A percentile compares a stretch with the other conserved stretches of the same genome.
Conservation (phyloP, 164 flowering plant species). For the Taxillus chinensis region DNA sequence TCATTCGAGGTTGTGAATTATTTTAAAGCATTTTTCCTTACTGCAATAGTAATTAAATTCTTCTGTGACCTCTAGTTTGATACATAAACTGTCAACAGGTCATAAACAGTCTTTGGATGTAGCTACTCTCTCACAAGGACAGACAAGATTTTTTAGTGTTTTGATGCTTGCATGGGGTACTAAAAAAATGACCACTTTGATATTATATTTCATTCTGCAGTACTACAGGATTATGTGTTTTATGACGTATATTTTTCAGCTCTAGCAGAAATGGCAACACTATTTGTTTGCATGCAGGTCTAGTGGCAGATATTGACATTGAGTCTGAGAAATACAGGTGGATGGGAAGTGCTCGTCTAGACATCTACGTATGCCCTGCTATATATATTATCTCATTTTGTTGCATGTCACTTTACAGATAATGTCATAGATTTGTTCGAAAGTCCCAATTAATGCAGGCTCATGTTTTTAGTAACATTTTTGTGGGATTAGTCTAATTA, state of each 20-base stretch:
- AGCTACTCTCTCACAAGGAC: conserved; percentile 71
- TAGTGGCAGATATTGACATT: conserved; percentile 93
- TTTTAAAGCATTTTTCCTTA: not conserved
- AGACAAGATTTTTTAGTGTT: conserved; percentile 66
- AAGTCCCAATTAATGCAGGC: not conserved
- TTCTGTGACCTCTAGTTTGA: not conserved
- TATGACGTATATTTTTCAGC: not conserved
- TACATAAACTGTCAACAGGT: conserved; percentile 31
- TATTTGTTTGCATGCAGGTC: conserved; percentile 33
- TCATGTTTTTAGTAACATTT: not conserved
- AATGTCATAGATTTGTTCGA: not conserved
- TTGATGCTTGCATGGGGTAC: conserved; percentile 99
- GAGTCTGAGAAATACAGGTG: conserved; percentile 97
- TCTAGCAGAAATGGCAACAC: not conserved
- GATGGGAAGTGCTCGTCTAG: conserved; percentile 97
- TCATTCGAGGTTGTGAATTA: conserved; percentile 60
- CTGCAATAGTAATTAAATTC: not conserved
- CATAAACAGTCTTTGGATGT: conserved; percentile 75
- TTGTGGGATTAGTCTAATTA: not conserved
- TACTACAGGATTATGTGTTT: not conserved
- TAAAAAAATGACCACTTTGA: not conserved
- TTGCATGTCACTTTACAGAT: not conserved
- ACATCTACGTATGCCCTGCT: conserved; percentile 63
- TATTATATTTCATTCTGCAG: not conserved
- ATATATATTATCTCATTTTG: not conserved